Conservation (phyloP, 2,329 filamentous ascomycete genomes). For the Fonsecaea erecta region DNA sequence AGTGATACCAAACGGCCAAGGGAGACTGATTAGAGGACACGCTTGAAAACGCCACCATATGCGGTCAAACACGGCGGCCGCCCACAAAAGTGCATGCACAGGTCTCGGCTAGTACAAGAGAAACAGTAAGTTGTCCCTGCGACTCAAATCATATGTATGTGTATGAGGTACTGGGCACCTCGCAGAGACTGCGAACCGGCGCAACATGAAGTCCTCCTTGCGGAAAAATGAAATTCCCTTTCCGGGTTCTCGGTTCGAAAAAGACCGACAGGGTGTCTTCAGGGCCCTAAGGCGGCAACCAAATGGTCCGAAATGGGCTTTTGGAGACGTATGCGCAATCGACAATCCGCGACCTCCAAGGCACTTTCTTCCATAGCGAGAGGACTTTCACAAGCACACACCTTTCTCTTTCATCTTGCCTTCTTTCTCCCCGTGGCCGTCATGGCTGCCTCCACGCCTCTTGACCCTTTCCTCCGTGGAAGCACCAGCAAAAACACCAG, state of each 20-base stretch:
- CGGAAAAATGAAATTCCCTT: neutral
- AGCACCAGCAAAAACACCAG: constrained; percentile 80
- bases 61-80: too few relatives aligned
- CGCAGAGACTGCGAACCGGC: neutral
- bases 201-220: neutral
- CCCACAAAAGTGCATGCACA: too few relatives aligned
- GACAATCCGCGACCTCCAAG: constrained; percentile 2
- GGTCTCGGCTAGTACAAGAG: too few relatives aligned
- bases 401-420: constrained; percentile 25
- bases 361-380: neutral
- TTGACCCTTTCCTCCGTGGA: constrained; percentile 72
- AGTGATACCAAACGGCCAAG: too few relatives aligned
- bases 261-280: neutral
- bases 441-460: constrained; percentile 49
- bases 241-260: neutral
- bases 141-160: neutral
- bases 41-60: too few relatives aligned
- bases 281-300: neutral
- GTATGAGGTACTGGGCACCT: neutral
- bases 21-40: too few relatives aligned
- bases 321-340: constrained; percentile 16
- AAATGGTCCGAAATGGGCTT: neutral
- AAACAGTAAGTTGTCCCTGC: too few relatives aligned
- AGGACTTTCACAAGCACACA: neutral
- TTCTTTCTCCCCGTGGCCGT: constrained; percentile 42